Percentiles rank a stretch among this genome's conserved stretches.
These are phyloP conservation scores for Pestalotiopsis sp. DNA, from an alignment of 2,329 filamentous ascomycete genomes.

Conservation along the genomic window DNA sequence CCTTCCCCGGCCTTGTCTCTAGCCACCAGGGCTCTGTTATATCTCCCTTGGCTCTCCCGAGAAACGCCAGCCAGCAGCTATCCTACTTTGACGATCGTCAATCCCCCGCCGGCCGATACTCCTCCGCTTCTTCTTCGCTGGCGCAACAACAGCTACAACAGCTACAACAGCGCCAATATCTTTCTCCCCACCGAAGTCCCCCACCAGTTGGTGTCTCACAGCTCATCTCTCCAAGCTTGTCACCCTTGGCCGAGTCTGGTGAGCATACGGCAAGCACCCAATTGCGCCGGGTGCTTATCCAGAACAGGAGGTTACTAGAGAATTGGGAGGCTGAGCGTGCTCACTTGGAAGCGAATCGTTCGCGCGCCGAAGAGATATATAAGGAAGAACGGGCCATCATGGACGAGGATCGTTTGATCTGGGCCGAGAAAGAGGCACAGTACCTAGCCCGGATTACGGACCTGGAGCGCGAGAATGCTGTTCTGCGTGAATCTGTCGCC, in stretches of 20 bases:
- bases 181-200: conserved; percentile 25
- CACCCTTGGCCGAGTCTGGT: conserved; percentile 15
- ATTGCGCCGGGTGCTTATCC: conserved; percentile 20
- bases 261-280: conserved; percentile 22
- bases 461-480: conserved; percentile 26
- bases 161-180: conserved; percentile 22
- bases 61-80: conserved; percentile 33
- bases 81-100: conserved; percentile 38
- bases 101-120: conserved; percentile 22
- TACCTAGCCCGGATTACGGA: background rate
- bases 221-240: conserved; percentile 16
- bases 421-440: conserved; percentile 45
- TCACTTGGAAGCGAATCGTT: conserved; percentile 54
- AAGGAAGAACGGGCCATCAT: conserved; percentile 55
- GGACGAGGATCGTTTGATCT: conserved; percentile 50
- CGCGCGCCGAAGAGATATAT: conserved; percentile 57
- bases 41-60: conserved; percentile 41
- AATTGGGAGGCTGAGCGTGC: conserved; percentile 57
- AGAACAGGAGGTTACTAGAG: conserved; percentile 37
- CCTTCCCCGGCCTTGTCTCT: conserved; percentile 20
- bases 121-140: conserved; percentile 22
- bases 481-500: background rate
- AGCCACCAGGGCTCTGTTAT: conserved; percentile 36
- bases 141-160: conserved; percentile 21
- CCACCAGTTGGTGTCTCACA: conserved; percentile 22